A percentile compares a stretch with the other conserved stretches of the same genome.
Evolutionary conservation across 1,284 basidiomycete genomes (phyloP).

Genomic region (Papiliotrema flavescens): DNA sequence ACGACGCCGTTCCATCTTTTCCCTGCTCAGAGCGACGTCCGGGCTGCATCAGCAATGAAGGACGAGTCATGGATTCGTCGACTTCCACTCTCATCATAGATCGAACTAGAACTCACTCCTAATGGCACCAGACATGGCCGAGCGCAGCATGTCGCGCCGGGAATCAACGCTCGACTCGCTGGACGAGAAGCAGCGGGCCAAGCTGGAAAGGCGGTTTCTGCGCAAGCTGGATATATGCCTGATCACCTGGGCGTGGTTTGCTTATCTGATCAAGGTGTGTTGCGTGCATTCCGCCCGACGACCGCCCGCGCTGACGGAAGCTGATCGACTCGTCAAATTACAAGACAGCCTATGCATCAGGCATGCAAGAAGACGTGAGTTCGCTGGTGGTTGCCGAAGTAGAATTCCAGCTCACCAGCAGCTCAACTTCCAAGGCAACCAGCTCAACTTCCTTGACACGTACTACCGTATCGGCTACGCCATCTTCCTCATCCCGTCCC

Average conservation of each 20-base stretch:
- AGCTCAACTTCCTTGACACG: conserved; percentile 22
- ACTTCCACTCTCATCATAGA: too few species aligned
- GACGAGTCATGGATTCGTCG: too few species aligned
- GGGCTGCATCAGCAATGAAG: too few species aligned
- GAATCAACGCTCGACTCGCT: not conserved
- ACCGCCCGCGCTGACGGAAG: not conserved
- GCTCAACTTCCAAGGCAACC: conserved; percentile 9
- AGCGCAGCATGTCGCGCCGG: too few species aligned
- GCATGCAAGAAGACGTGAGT: conserved; percentile 66
- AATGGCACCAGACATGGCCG: too few species aligned
- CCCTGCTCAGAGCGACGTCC: too few species aligned
- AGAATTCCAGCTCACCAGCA: not conserved
- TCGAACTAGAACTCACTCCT: too few species aligned
- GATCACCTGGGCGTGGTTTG: conserved; percentile 13
- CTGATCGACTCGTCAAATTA: conserved; percentile 13
- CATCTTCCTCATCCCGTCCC: conserved; percentile 24
- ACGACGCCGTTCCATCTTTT: too few species aligned
- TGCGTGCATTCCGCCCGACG: not conserved
- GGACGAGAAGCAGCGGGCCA: not conserved
- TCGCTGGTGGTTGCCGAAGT: not conserved
- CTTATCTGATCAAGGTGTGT: conserved; percentile 15
- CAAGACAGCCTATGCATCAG: conserved; percentile 57
- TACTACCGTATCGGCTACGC: conserved; percentile 39
- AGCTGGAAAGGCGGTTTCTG: conserved; percentile 1
- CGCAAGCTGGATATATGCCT: conserved; percentile 11